Evolutionary conservation across 169 alveolate genomes (phyloP).

Genomic region (Nephromyces sp.): DNA sequence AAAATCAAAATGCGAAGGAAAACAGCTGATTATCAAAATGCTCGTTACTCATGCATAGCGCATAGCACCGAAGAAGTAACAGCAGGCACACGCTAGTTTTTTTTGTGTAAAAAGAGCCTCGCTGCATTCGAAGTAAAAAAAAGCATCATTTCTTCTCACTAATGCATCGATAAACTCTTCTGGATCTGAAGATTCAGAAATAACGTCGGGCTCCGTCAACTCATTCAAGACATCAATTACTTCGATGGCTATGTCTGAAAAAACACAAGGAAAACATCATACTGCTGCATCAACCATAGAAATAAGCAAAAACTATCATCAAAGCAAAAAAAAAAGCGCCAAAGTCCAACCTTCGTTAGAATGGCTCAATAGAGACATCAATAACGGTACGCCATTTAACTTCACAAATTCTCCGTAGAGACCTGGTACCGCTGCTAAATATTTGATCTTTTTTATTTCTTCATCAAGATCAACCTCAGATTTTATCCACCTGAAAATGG

Average conservation of each 20-base stretch:
- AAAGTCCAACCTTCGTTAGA: conserved; percentile 36
- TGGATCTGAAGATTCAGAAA: conserved; percentile 26
- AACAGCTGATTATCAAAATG: too few relatives aligned
- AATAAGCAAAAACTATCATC: too few relatives aligned
- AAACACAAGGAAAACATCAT: too few relatives aligned
- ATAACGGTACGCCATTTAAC: conserved; percentile 33
- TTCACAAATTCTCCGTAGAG: conserved; percentile 25
- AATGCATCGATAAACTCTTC: conserved; percentile 21
- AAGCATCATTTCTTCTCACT: too few relatives aligned
- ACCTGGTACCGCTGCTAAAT: conserved; percentile 43
- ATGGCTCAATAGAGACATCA: conserved; percentile 39
- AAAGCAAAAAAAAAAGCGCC: too few relatives aligned
- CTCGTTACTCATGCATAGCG: too few relatives aligned
- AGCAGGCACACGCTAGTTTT: not conserved
- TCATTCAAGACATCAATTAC: conserved; percentile 41
- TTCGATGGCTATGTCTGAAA: conserved; percentile 43
- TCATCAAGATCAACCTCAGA: conserved; percentile 61
- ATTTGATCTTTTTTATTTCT: conserved; percentile 40
- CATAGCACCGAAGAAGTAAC: not conserved
- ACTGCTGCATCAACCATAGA: too few relatives aligned
- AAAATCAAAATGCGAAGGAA: too few relatives aligned
- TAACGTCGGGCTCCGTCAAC: conserved; percentile 48
- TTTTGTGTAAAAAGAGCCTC: not conserved
- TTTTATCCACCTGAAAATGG: conserved; percentile 27
- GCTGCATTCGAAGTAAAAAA: too few relatives aligned